A percentile compares a stretch with the other conserved stretches of the same genome.
These are phyloP conservation scores for Paramecium sonneborni DNA, from an alignment of 73 alveolate species.

Conservation along the genomic window DNA sequence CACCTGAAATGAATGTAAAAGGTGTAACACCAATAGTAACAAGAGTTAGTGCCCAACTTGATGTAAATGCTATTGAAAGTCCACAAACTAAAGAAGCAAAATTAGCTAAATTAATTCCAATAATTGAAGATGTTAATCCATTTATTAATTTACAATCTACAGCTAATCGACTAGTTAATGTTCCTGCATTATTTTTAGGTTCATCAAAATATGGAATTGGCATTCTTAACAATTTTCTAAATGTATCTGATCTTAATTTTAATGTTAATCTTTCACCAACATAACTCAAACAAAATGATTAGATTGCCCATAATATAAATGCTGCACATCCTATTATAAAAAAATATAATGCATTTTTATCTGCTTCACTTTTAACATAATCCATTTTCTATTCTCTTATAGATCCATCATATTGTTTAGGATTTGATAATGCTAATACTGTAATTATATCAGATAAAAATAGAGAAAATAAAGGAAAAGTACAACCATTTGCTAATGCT, in stretches of 20 bases:
- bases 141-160: conserved; percentile 59
- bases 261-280: conserved; percentile 60
- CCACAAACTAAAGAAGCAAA: conserved; percentile 63
- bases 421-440: conserved; percentile 17
- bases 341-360: conserved; percentile 11
- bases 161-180: conserved; percentile 56
- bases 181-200: conserved; percentile 67
- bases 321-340: conserved; percentile 53
- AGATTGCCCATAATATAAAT: conserved; percentile 10
- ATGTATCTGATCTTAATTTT: conserved; percentile 53
- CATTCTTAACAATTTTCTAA: conserved; percentile 57
- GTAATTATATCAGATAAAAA: conserved; percentile 28
- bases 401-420: neutral
- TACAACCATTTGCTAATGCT: conserved; percentile 46
- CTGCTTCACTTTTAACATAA: neutral
- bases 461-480: conserved; percentile 48
- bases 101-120: conserved; percentile 56
- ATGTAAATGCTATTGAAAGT: conserved; percentile 49
- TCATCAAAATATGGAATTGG: conserved; percentile 62
- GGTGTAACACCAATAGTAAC: conserved; percentile 54
- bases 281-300: conserved; percentile 2
- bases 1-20: conserved; percentile 54
- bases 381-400: neutral
- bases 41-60: conserved; percentile 54
- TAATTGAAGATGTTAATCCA: conserved; percentile 61